phyloP scores from a whole-genome alignment of 768 basidiomycete species.

The Thelephora aurantiotincta region DNA sequence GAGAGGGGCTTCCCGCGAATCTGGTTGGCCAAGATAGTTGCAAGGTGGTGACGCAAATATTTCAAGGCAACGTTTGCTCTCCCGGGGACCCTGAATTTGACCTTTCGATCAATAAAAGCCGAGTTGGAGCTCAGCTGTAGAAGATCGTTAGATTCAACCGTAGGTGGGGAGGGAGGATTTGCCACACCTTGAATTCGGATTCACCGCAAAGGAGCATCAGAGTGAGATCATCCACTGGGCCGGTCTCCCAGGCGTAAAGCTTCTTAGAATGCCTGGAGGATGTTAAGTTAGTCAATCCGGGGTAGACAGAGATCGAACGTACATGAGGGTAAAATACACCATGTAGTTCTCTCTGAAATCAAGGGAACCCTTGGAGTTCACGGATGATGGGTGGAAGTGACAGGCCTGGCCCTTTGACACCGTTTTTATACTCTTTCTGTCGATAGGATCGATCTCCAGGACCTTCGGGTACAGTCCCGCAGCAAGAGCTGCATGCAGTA shows the following conservation, averaged over 20 bases:
- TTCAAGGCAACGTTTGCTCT: conserved; percentile 75
- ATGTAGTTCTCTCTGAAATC: conserved; percentile 70
- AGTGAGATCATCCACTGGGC: conserved; percentile 74
- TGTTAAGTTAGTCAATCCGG: conserved; percentile 8
- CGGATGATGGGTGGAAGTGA: conserved; percentile 80
- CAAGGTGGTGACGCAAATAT: conserved; percentile 52
- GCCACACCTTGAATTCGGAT: conserved; percentile 63
- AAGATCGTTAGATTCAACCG: conserved; percentile 1
- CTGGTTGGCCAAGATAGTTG: conserved; percentile 42
- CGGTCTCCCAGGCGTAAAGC: conserved; percentile 87
- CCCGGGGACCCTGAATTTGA: conserved; percentile 54
- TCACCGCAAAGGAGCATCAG: conserved; percentile 83
- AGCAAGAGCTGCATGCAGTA: conserved; percentile 71
- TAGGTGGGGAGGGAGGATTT: not conserved
- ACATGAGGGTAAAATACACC: conserved; percentile 85
- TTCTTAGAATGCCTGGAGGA: conserved; percentile 78
- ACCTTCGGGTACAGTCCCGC: conserved; percentile 90
- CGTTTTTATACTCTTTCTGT: conserved; percentile 43
- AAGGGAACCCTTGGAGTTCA: conserved; percentile 45
- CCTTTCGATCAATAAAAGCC: conserved; percentile 74
- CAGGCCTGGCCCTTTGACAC: conserved; percentile 69
- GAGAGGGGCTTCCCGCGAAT: conserved; percentile 49
- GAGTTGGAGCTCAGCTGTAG: conserved; percentile 54
- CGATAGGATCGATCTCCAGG: conserved; percentile 46
- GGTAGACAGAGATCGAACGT: conserved; percentile 10